phyloP scores from a whole-genome alignment of 169 alveolate species.

The Perkinsus chesapeaki region DNA sequence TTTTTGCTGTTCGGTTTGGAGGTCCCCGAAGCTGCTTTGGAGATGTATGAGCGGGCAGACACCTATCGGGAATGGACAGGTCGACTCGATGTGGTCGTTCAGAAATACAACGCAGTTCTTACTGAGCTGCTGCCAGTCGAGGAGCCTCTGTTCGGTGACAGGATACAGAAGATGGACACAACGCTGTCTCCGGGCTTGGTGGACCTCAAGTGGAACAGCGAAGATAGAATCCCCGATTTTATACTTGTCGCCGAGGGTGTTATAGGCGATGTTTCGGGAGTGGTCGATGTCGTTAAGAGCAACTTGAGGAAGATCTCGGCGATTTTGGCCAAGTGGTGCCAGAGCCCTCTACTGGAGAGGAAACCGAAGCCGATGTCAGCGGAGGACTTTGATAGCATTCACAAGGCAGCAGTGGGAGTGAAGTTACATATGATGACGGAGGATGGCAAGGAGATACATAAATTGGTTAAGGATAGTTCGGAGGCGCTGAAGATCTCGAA shows the following conservation, averaged over 20 bases:
- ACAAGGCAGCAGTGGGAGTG: constrained; percentile 43
- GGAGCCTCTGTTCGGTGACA: constrained; percentile 78
- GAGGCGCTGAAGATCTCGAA: constrained; percentile 75
- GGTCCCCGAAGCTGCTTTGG: constrained; percentile 77
- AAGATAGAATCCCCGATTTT: constrained; percentile 69
- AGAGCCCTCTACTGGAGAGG: constrained; percentile 57
- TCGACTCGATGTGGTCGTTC: constrained; percentile 69
- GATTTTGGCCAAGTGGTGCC: constrained; percentile 54
- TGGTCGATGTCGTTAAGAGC: constrained; percentile 73
- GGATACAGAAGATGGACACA: constrained; percentile 70
- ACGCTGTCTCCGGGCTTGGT: constrained; percentile 77
- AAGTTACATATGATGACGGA: constrained; percentile 52
- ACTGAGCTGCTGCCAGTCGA: constrained; percentile 80
- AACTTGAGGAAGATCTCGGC: constrained; percentile 54
- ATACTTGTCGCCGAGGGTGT: constrained; percentile 53
- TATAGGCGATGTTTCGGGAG: constrained; percentile 62
- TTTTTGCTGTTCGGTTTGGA: constrained; percentile 62
- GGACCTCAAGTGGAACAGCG: constrained; percentile 73
- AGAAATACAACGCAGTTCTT: constrained; percentile 75
- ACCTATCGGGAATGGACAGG: constrained; percentile 73
- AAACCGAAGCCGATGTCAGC: constrained; percentile 67
- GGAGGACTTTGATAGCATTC: constrained; percentile 58
- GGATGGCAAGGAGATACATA: constrained; percentile 75
- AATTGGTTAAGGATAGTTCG: constrained; percentile 73
- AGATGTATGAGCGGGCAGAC: constrained; percentile 57